These are phyloP conservation scores for Coniochaeta sp. DNA, from an alignment of 2,329 filamentous ascomycete species.

Conservation along the genomic window DNA sequence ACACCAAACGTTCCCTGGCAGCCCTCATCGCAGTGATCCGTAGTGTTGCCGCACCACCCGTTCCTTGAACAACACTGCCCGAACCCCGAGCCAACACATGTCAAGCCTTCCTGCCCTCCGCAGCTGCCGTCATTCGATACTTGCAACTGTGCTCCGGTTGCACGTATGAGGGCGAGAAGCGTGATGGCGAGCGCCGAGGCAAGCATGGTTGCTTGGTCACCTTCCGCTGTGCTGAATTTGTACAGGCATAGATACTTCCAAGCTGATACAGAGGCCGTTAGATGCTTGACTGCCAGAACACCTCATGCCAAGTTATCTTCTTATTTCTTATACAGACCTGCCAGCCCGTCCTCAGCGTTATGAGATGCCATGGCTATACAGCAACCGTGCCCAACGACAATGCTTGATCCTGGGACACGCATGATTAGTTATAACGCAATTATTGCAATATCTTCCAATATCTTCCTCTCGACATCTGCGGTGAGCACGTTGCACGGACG, in stretches of 20 bases:
- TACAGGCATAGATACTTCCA: not conserved
- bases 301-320: not conserved
- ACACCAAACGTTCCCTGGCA: conserved; percentile 7
- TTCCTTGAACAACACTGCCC: conserved; percentile 9
- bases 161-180: not conserved
- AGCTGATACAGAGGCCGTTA: not conserved
- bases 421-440: not conserved
- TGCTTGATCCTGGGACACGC: not conserved
- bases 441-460: not conserved
- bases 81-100: conserved; percentile 6
- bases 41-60: conserved; percentile 8
- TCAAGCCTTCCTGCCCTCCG: conserved; percentile 2
- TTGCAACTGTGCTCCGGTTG: not conserved
- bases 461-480: too few relatives aligned
- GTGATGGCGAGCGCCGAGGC: not conserved
- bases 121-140: not conserved
- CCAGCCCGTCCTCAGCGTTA: not conserved
- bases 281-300: not conserved
- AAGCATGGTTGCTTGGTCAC: not conserved
- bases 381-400: not conserved
- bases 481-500: too few relatives aligned
- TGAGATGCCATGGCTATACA: not conserved
- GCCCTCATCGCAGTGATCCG: conserved; percentile 6
- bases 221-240: not conserved
- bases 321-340: not conserved